Evolutionary conservation across 2,329 filamentous ascomycete species (phyloP), one percentile per base, ranked within the genome.

Genomic region (Fusarium sp.): DNA sequence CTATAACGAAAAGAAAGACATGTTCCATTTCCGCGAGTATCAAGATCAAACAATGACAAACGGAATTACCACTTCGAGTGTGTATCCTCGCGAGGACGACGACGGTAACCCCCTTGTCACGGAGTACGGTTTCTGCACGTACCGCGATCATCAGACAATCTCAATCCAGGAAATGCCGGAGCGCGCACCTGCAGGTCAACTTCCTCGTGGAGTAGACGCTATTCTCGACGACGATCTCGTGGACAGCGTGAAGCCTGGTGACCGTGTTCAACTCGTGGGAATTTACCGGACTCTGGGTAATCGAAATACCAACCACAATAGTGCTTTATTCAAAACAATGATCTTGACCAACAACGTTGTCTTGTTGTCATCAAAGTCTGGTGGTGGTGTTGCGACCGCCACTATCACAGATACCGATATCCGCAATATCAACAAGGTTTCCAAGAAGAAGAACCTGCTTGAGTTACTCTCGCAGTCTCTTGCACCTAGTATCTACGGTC

Each of bases 81-180:
- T 98, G 12, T 98, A 98, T 78, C 95, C 95, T 7, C 94, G 94
- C 71, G 92, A 97, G 77, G 95, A 98, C 77, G 94, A 95, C 44
- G 90, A 97, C 12, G 94, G 94, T 67, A 97, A 98, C 77, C 92
- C 95, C 5, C 86, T 99, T 22, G 88, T 94, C 62, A 99, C 96
- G 6, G 96, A 99, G 78, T 99, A 98, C 79, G 96, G 96, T 25
- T 95, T 97, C 82, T 97, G 92, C 79, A 96, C 92, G 53, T 99
- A 98, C 82, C 88, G 95, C 77, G 96, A 99, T 79, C 96, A 99
- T 78, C 96, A 99, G 80, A 97, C 93, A 18, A 94, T 99, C 65
- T 98, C 95, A 0, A 98, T 99, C 72, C 96, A 99, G 82, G 96
- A 99, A 83, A 99, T 99, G 96, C 96, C 96, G 1, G 96, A 99